A percentile compares a stretch with the other conserved stretches of the same genome.
Evolutionary conservation across 2,329 filamentous ascomycete species (phyloP).

Genomic region (Pseudogymnoascus sp.): DNA sequence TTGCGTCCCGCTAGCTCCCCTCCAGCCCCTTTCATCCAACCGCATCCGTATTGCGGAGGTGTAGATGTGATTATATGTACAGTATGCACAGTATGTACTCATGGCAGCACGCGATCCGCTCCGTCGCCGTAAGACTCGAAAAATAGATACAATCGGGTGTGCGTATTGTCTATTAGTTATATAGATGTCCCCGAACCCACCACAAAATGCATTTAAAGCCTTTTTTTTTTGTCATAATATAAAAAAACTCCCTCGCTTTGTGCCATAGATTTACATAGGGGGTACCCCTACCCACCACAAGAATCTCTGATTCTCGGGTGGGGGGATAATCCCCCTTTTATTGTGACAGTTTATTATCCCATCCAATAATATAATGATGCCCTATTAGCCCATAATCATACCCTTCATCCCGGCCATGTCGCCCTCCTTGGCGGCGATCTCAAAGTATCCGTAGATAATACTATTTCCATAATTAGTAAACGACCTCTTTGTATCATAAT

Average conservation of each 20-base stretch:
- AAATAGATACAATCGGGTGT: constrained; percentile 3
- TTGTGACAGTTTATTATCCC: constrained; percentile 10
- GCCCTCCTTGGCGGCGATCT: constrained; percentile 97
- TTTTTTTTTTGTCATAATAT: constrained; percentile 4
- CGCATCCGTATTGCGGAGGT: neutral
- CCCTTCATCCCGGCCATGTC: constrained; percentile 79
- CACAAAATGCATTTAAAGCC: constrained; percentile 5
- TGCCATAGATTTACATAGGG: constrained; percentile 9
- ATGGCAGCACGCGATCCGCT: neutral
- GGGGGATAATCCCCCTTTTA: neutral
- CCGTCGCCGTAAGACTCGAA: neutral
- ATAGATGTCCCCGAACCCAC: constrained; percentile 6
- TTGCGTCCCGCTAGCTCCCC: neutral
- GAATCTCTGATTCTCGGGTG: constrained; percentile 2
- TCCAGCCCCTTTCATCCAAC: neutral
- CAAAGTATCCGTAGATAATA: constrained; percentile 99
- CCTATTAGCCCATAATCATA: constrained; percentile 59
- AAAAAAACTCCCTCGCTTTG: constrained; percentile 8
- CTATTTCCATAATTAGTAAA: constrained; percentile 40
- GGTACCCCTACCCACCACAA: neutral
- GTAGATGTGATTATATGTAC: neutral
- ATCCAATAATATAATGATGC: constrained; percentile 4
- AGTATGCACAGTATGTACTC: neutral
- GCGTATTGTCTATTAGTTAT: constrained; percentile 7
- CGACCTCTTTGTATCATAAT: constrained; percentile 23